These are phyloP conservation scores for Fusarium sp. DNA, from an alignment of 2,329 filamentous ascomycete species.

Conservation along the genomic window DNA sequence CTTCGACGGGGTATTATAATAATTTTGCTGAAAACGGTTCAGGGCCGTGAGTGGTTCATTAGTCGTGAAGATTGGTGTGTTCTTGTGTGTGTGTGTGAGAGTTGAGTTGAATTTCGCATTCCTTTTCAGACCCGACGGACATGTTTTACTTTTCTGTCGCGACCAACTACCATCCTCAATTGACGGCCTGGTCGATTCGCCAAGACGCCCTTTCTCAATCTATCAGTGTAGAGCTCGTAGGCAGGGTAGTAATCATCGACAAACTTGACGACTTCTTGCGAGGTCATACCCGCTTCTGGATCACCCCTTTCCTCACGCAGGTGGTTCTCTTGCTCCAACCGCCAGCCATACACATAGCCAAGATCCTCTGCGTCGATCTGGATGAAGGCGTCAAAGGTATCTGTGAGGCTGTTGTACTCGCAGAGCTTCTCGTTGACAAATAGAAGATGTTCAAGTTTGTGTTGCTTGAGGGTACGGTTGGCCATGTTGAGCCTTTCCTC, in stretches of 20 bases:
- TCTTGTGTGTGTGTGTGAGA: constrained; percentile 5
- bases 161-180: constrained; percentile 71
- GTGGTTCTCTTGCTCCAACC: constrained; percentile 81
- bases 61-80: constrained; percentile 22
- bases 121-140: constrained; percentile 60
- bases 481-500: constrained; percentile 65
- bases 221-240: constrained; percentile 76
- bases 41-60: constrained; percentile 38
- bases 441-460: constrained; percentile 63
- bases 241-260: constrained; percentile 77
- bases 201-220: constrained; percentile 70
- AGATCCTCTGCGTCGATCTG: constrained; percentile 78
- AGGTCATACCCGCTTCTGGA: constrained; percentile 77
- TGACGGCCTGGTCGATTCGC: constrained; percentile 64
- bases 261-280: constrained; percentile 82
- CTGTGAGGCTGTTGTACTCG: constrained; percentile 63
- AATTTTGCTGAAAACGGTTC: constrained; percentile 31
- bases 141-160: constrained; percentile 70
- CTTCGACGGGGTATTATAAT: constrained; percentile 8
- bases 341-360: constrained; percentile 85
- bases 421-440: constrained; percentile 63
- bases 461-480: constrained; percentile 62
- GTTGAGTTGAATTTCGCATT: background rate
- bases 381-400: constrained; percentile 66
- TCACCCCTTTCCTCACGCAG: constrained; percentile 73